Conservation (phyloP, 208 protist genomes). For the Crithidia fasciculata region DNA sequence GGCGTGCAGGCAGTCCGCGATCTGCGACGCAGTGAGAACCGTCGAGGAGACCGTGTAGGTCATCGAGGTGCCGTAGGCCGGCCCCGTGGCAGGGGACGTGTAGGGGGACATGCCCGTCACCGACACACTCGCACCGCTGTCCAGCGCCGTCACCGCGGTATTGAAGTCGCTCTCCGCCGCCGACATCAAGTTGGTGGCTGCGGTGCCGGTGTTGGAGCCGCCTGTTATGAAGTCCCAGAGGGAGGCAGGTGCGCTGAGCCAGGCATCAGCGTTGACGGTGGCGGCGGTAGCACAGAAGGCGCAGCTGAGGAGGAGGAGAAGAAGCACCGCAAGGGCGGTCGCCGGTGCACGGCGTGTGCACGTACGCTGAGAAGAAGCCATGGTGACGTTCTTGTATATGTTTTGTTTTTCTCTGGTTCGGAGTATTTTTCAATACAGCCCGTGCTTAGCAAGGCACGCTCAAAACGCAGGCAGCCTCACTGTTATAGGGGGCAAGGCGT, state of each 20-base stretch:
- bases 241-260: slow-evolving; percentile 10
- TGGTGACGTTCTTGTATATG: too few relatives aligned
- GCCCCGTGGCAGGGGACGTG: neutral
- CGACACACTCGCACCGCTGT: neutral
- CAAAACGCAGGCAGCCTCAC: too few relatives aligned
- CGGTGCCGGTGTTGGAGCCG: neutral
- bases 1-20: slow-evolving; percentile 8
- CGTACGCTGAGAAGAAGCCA: too few relatives aligned
- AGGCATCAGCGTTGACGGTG: neutral
- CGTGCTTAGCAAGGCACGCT: too few relatives aligned
- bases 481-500: too few relatives aligned
- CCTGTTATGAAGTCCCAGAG: neutral
- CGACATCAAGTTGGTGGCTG: neutral
- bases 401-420: too few relatives aligned
- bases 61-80: slow-evolving; percentile 8
- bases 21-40: slow-evolving; percentile 5
- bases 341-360: too few relatives aligned
- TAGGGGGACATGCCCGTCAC: neutral
- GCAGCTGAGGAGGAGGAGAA: slow-evolving; percentile 1
- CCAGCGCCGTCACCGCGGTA: neutral
- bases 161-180: neutral
- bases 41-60: neutral
- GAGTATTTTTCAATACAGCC: too few relatives aligned
- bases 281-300: neutral
- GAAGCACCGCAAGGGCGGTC: neutral